A percentile compares a stretch with the other conserved stretches of the same genome.
phyloP scores from a whole-genome alignment of 1,284 basidiomycete genomes.

The Cryptococcus sp. region DNA sequence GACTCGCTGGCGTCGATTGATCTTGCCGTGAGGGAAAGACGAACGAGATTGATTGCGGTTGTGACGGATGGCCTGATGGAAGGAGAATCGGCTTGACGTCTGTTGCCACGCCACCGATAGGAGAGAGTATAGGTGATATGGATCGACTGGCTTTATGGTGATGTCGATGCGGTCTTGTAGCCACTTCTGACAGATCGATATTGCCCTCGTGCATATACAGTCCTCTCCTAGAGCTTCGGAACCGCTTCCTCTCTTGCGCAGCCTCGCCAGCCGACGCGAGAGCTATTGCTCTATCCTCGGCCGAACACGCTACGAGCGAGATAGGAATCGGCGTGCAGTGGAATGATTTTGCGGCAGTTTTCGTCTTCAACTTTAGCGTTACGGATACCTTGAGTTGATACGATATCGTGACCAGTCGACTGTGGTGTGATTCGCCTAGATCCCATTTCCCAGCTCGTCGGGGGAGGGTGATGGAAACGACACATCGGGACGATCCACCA shows the following conservation, averaged over 20 bases:
- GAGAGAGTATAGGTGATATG: slow-evolving; percentile 1
- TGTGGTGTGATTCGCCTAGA: slow-evolving; percentile 37
- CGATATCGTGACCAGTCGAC: slow-evolving; percentile 28
- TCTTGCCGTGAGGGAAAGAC: slow-evolving; percentile 32
- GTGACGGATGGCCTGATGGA: slow-evolving; percentile 21
- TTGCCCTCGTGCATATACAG: slow-evolving; percentile 44
- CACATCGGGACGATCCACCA: slow-evolving; percentile 22
- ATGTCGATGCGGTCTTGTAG: background rate
- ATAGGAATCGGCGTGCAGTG: slow-evolving; percentile 28
- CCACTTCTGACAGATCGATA: slow-evolving; percentile 26
- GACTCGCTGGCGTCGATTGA: slow-evolving; percentile 7
- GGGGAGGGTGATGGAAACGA: slow-evolving; percentile 25
- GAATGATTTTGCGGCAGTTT: slow-evolving; percentile 23
- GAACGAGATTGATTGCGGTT: slow-evolving; percentile 35
- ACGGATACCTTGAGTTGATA: slow-evolving; percentile 36
- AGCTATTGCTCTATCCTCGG: slow-evolving; percentile 24
- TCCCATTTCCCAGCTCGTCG: slow-evolving; percentile 38
- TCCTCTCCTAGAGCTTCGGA: slow-evolving; percentile 30
- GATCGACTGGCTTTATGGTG: slow-evolving; percentile 1
- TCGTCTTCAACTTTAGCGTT: slow-evolving; percentile 25
- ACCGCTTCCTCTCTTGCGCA: slow-evolving; percentile 17
- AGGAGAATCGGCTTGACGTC: slow-evolving; percentile 38
- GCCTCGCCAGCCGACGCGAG: slow-evolving; percentile 12
- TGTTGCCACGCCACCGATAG: slow-evolving; percentile 23
- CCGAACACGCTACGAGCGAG: slow-evolving; percentile 20